Evolutionary conservation across 306 rosid species (phyloP), one percentile per base, ranked within the genome.

Genomic region (Cicer chorassanicum): DNA sequence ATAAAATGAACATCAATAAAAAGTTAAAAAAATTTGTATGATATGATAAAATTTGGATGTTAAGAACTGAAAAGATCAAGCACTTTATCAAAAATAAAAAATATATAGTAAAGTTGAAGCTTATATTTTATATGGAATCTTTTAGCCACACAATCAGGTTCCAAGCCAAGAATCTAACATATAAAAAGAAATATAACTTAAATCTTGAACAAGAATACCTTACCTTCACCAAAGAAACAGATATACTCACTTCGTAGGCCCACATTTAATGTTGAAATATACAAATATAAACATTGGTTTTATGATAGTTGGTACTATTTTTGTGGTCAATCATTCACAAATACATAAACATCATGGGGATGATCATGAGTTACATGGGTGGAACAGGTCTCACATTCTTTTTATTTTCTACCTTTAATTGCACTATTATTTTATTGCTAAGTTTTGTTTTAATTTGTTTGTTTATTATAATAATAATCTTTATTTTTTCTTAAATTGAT

Each of bases 121-220:
- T 34, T 18, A 11, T 24, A 21, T 57, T 34, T 34, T 8, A 29
- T 13, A 60, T 34, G 42, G 66, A 60, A 60, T 60, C 44, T 60
- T 63, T n/a, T 81, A 72, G 85, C 39, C 67, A 65, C 7, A 46
- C 1, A 73, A 14, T 45, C 40, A 29, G 36, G 78, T 54, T 79
- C 75, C 82, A 89, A 83, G 85, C 46, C 50, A 87, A 81, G 87
- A 86, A 87, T 77, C 81, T 73, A 38, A 64, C 46, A 57, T 46
- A 50, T 8, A 36, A 60, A 75, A 11, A 50, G 15, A 21, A 61
- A 70, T 39, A 46, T 19, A 6, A 38, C 13, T 14, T 46, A 18
- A 60, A 9, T 46, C 46, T 1, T 75, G 4, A 36, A 46, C 76
- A 74, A 54, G 2, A 18, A 86, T 86, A 70, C 94, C 80, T 91